Evolutionary conservation across 495 filamentous ascomycete species (phyloP), one percentile per base, ranked within the genome.

Genomic region (Daldinia caldariorum): DNA sequence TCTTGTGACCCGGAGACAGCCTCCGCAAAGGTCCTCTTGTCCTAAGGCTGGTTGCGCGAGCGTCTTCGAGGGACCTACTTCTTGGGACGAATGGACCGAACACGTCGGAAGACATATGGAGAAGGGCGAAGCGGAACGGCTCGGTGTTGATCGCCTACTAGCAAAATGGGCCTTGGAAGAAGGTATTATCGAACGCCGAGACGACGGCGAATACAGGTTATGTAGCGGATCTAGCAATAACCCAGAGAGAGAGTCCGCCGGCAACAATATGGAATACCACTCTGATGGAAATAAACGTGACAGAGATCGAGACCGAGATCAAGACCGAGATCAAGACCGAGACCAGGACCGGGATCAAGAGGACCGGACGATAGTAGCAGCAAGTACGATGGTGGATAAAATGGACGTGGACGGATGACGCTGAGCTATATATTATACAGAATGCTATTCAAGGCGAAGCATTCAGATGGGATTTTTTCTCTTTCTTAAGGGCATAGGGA

Each of bases 91-190:
- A 50, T 89, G 94, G 76, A 92, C 96, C 72, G 94, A 99, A 76
- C 94, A 99, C 77, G 92, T 99, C 2, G 94, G 94, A 0, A 84
- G 90, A 34, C 95, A 97, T 76, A 91, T 94, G 82, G 93, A 97
- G 76, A 85, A 86, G 68, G 81, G 82, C 9, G 87, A 88, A 69
- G 85, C 84, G 35, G 66, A 72, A 34, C 72, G 80, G 12, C 74
- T 88, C 58, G 83, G 79, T 0, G 82, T 86, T 29, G 87, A 89
- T 70, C 68, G 74, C 6, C 70, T 82, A 13, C 71, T 89, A 43
- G 82, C 85, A 2, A 76, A 82, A 50, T 89, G 87, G 87, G 85
- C 87, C 4, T 69, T 88, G 6, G 81, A 85, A 0, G 81, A 85
- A 63, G 79, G 79, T n/a, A 88, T 89, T 54, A 85, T 89, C 63